A percentile compares a stretch with the other conserved stretches of the same genome.
Conservation (phyloP, 2,329 filamentous ascomycete species). For the Alternaria longipes region DNA sequence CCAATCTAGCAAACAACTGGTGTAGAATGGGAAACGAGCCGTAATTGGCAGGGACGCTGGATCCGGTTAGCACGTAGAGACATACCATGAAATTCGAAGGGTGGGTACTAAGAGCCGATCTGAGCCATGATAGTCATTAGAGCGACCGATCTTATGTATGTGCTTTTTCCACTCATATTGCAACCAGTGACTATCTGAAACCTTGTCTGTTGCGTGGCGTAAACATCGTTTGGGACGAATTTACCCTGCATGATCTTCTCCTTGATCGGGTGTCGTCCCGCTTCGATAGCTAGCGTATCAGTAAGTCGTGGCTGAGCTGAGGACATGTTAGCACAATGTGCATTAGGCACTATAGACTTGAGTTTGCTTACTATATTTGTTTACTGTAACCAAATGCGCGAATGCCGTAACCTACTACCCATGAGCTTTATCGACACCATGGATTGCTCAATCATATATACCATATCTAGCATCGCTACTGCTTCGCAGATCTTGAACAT, state of each 20-base stretch:
- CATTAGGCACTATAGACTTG: not conserved
- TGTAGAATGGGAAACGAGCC: constrained; percentile 82
- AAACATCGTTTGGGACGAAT: constrained; percentile 91
- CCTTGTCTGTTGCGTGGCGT: constrained; percentile 78
- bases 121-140: constrained; percentile 93
- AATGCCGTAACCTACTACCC: constrained; percentile 41
- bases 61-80: constrained; percentile 13
- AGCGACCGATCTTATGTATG: constrained; percentile 87
- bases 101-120: constrained; percentile 75
- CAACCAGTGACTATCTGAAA: constrained; percentile 96
- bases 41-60: constrained; percentile 78
- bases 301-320: constrained; percentile 72
- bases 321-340: constrained; percentile 12
- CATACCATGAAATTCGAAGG: not conserved
- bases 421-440: constrained; percentile 11
- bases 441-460: constrained; percentile 47
- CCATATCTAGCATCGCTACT: constrained; percentile 87
- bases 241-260: constrained; percentile 74
- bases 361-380: constrained; percentile 62
- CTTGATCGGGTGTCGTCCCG: constrained; percentile 79
- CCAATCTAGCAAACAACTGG: constrained; percentile 87
- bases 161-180: constrained; percentile 97
- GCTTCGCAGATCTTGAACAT: constrained; percentile 88
- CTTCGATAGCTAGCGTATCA: constrained; percentile 74
- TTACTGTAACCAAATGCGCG: constrained; percentile 71